These are phyloP conservation scores for Fusarium sp. DNA, from an alignment of 2,329 filamentous ascomycete species.

Conservation along the genomic window DNA sequence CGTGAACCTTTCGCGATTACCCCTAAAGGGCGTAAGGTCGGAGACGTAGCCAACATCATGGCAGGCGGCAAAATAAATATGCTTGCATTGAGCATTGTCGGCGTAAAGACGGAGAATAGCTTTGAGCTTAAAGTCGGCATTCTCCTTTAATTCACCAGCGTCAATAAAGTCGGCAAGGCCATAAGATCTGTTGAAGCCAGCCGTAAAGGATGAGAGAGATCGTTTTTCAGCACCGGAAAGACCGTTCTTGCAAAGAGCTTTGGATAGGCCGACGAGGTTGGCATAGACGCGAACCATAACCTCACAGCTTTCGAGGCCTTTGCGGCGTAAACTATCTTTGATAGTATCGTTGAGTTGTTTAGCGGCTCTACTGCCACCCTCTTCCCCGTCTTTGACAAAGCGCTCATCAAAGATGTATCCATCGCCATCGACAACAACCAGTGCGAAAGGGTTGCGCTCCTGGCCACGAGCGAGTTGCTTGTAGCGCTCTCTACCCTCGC, in stretches of 20 bases:
- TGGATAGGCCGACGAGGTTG: slow-evolving; percentile 68
- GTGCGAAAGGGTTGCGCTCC: slow-evolving; percentile 70
- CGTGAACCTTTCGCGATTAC: slow-evolving; percentile 66
- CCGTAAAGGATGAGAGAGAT: slow-evolving; percentile 68
- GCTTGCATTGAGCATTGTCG: slow-evolving; percentile 73
- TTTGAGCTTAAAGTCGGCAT: slow-evolving; percentile 72
- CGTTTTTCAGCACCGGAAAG: slow-evolving; percentile 69
- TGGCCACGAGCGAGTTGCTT: slow-evolving; percentile 65
- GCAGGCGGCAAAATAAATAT: slow-evolving; percentile 75
- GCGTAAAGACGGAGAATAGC: slow-evolving; percentile 65
- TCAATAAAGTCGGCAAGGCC: slow-evolving; percentile 74
- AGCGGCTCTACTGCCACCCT: slow-evolving; percentile 71
- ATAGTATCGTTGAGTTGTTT: slow-evolving; percentile 67
- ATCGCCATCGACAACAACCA: slow-evolving; percentile 75
- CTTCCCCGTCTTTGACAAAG: slow-evolving; percentile 62
- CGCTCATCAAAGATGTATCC: slow-evolving; percentile 68
- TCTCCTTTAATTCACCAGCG: slow-evolving; percentile 72
- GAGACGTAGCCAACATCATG: slow-evolving; percentile 68
- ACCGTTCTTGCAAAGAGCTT: slow-evolving; percentile 61
- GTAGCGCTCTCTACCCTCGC: slow-evolving; percentile 67
- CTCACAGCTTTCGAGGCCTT: slow-evolving; percentile 65
- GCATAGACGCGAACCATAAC: slow-evolving; percentile 70
- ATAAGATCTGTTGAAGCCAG: slow-evolving; percentile 70
- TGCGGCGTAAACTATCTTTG: slow-evolving; percentile 62
- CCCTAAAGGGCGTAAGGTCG: slow-evolving; percentile 67